Base-by-base conservation (phyloP, 805 yeast genomes). In the Starmerella apicola region DNA sequence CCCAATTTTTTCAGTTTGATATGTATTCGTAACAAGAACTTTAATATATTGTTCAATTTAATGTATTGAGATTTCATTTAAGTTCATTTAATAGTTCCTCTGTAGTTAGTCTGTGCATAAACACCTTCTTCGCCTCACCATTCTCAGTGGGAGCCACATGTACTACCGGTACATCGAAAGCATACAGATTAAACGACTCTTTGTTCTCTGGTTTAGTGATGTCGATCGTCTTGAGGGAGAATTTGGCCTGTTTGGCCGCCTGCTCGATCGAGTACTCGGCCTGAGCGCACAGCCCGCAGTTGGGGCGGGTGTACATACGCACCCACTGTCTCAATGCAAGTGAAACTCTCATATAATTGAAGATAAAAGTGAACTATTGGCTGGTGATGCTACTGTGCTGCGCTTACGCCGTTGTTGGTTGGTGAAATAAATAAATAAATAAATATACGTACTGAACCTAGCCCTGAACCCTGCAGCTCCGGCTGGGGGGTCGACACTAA, bases 161-260 rank as follows among this genome's bases (percentile, higher is more conserved):
- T 9, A 57, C 39, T 1, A 61, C 64, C 3, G 65, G 65, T 1
- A 61, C 62, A 34, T 61, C 65, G 41, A 51, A 61, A 12, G 61
- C 62, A 39, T 62, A 62, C 40, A 45, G 39, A 32, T 62, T 63
- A 38, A 48, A 52, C 63, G 63, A 61, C 30, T 49, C 44, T 32
- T 51, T 35, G 53, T 62, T 52, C 24, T 51, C 55, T 6, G 60
- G 55, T 36, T 42, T 35, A 15, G 61, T 46, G 26, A 62, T 62
- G 40, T 62, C 63, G 21, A 61, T 52, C 39, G 53, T 56, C 10
- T 16, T 8, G 28, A 41, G 45, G 3, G 42, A 45, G 34, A 57
- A 55, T 20, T 36, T 21, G n/a, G 32, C 34, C 10, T 27, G 24
- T 18, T 30, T 24, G 13, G 51, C 42, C 2, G 50, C 51, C 29